Conservation (phyloP, 2,329 filamentous ascomycete species). For the Dendrostoma leiphaemia region DNA sequence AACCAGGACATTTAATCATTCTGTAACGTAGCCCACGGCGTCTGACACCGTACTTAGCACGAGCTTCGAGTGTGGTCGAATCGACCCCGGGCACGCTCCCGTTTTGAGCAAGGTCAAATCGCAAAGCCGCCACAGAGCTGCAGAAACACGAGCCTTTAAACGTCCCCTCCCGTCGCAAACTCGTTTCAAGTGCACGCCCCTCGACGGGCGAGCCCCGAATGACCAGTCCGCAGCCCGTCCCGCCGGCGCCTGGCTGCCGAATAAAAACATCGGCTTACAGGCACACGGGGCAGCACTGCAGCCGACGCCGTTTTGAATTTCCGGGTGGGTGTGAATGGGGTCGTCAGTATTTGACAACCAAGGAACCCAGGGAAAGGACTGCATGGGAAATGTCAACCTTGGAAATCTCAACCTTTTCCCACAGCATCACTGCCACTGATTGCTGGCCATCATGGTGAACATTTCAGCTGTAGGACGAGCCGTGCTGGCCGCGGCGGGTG, state of each 20-base stretch:
- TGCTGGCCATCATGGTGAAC: not conserved
- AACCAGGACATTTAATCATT: no score
- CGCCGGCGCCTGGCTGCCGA: not conserved
- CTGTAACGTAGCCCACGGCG: no score
- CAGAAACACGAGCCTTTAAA: not conserved
- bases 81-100: no score
- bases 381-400: not conserved
- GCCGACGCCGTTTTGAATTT: no score
- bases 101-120: no score
- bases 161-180: not conserved
- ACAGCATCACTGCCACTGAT: not conserved
- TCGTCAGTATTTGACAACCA: slow-evolving; percentile 1
- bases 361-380: not conserved
- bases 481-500: slow-evolving; percentile 14
- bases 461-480: not conserved
- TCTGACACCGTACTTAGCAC: no score
- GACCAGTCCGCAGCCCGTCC: not conserved
- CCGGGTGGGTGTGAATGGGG: no score
- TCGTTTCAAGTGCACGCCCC: not conserved
- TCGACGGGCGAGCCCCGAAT: not conserved
- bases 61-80: no score
- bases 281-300: no score
- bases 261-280: not conserved
- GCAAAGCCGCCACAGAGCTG: no score
- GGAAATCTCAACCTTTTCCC: not conserved